Base-by-base conservation (phyloP, 495 filamentous ascomycete species). In the Glarea lozoyensis region DNA sequence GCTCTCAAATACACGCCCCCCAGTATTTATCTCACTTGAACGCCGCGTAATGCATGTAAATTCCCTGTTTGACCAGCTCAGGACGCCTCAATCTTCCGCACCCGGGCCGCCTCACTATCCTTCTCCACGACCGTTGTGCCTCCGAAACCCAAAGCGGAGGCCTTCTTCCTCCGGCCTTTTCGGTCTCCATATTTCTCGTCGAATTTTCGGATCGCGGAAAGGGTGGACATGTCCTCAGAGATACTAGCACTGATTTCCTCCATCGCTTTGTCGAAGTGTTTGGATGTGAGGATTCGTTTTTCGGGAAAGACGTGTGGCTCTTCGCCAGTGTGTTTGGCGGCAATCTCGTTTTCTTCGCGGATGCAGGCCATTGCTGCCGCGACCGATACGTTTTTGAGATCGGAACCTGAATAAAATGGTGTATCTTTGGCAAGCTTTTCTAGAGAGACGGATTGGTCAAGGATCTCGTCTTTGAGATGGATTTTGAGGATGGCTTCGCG, bases 131-230 rank as follows among this genome's bases (percentile, higher is more conserved):
- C 57, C 11, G 56, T 48, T n/a, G 58, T 64, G 0, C 69, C 67
- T 37, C 72, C 78, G 59, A 88, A 88, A 6, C 85, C 84, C 59
- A 82, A 80, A 0, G 61, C 63, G 34, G 58, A 60, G 10, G 47
- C 38, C 53, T 61, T 71, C 62, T 77, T 84, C 66, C 79, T 81
- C 53, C 73, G 73, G 4, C 79, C 76, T 39, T 79, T 86, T n/a
- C 83, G 76, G 65, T 96, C 89, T 16, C 92, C 92, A 62, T 85
- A 98, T 57, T 89, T 86, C 66, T 93, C 86, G 58, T 98, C 93
- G 60, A 97, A 98, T 66, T 95, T 94, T 40, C 84, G 69, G 49
- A 98, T 94, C 17, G 86, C 86, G 42, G 73, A 72, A 41, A 98
- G 64, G 24, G 75, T 84, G 25, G 81, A 72, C 92, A 96, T 98